These are phyloP conservation scores for Saksenaea vasiformis DNA, from an alignment of 371 early-diverging fungal species.

Conservation along the genomic window DNA sequence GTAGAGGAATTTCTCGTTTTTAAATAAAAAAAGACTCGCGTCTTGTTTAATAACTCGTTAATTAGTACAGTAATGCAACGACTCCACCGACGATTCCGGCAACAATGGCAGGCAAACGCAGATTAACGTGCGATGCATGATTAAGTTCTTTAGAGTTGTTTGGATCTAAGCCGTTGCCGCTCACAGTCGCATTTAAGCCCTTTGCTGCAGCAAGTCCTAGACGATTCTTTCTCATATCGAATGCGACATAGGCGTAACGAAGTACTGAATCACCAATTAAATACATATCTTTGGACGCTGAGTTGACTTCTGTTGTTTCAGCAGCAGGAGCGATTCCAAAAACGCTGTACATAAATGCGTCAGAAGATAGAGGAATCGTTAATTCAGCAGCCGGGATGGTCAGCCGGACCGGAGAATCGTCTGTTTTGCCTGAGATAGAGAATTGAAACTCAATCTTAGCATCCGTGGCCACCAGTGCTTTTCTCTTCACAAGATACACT, in stretches of 20 bases:
- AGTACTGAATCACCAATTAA: slow-evolving; percentile 30
- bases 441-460: too few species aligned
- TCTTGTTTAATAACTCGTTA: too few species aligned
- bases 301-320: background rate
- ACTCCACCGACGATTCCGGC: background rate
- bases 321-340: slow-evolving; percentile 40
- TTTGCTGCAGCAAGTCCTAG: slow-evolving; percentile 15
- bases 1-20: background rate
- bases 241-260: slow-evolving; percentile 34
- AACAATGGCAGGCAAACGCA: background rate
- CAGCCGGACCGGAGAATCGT: slow-evolving; percentile 9
- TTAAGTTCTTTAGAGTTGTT: background rate
- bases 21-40: too few species aligned
- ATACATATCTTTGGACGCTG: background rate
- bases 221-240: slow-evolving; percentile 27
- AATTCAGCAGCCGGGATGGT: slow-evolving; percentile 22
- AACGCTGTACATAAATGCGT: slow-evolving; percentile 15
- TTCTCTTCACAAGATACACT: slow-evolving; percentile 21
- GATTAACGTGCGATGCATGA: background rate
- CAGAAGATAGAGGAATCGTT: slow-evolving; percentile 19
- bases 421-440: background rate
- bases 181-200: background rate
- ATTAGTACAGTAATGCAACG: background rate
- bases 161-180: background rate
- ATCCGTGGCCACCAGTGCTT: too few species aligned